Conservation (phyloP, 75 land plant species). For the Pseudotsuga menziesii region DNA sequence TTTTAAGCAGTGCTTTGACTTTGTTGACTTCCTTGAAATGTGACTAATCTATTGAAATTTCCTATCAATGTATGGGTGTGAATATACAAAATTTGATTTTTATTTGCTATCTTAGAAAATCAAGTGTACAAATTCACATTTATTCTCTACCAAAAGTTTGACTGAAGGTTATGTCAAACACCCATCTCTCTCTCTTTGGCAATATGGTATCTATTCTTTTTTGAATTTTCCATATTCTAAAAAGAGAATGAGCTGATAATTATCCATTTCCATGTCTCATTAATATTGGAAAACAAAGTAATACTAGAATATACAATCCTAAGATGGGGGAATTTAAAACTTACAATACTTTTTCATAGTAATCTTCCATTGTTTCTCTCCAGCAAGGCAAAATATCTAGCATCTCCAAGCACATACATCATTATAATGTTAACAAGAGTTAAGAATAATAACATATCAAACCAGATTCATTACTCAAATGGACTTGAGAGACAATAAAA, state of each 20-base stretch:
- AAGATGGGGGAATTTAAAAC: constrained; percentile 16
- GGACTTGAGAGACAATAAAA: background rate
- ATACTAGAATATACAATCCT: background rate
- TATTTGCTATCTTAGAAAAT: no score
- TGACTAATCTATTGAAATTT: no score
- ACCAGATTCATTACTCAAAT: background rate
- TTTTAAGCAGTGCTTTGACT: no score
- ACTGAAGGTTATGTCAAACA: background rate
- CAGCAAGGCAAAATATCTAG: constrained; percentile 73
- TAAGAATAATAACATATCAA: background rate
- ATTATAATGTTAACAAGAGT: constrained; percentile 3
- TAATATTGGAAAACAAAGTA: background rate
- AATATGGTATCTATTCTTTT: background rate
- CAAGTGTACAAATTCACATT: no score
- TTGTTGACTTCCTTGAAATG: no score
- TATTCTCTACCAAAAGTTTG: no score
- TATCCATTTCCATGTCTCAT: background rate
- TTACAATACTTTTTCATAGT: constrained; percentile 63
- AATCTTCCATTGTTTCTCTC: constrained; percentile 78
- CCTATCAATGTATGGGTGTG: no score
- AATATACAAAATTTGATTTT: no score
- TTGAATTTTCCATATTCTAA: background rate
- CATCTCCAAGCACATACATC: constrained; percentile 13
- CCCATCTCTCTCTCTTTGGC: background rate
- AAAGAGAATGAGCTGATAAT: background rate